These are phyloP conservation scores for Diaporthe sp. DNA, from an alignment of 2,329 filamentous ascomycete genomes.

Conservation along the genomic window DNA sequence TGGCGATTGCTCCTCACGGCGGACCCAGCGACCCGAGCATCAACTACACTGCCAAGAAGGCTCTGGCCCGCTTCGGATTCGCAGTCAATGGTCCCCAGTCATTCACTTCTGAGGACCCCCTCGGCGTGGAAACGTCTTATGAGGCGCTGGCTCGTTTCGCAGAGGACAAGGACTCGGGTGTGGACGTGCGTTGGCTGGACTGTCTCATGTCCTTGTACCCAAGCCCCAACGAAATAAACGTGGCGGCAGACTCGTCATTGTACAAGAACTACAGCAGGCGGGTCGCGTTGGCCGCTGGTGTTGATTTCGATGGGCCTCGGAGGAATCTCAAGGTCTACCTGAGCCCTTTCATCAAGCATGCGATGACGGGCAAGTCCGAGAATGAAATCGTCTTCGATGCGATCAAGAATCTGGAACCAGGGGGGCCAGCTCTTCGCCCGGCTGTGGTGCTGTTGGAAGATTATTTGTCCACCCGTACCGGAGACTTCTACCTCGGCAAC, in stretches of 20 bases:
- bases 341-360: slow-evolving; percentile 10
- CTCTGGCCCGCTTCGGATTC: not conserved
- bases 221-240: not conserved
- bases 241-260: not conserved
- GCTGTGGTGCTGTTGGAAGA: not conserved
- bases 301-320: not conserved
- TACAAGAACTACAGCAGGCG: slow-evolving; percentile 18
- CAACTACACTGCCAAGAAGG: not conserved
- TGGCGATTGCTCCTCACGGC: slow-evolving; percentile 1
- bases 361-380: not conserved
- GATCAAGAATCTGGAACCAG: not conserved
- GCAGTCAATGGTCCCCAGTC: not conserved
- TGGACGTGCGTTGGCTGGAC: not conserved
- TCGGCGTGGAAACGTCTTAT: not conserved
- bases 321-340: not conserved
- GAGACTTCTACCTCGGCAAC: not conserved
- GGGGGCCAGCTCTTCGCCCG: not conserved
- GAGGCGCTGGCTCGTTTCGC: not conserved
- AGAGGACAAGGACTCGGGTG: not conserved
- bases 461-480: not conserved
- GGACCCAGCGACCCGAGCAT: not conserved
- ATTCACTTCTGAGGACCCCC: not conserved
- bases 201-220: not conserved
- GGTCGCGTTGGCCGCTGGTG: not conserved
- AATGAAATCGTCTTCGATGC: not conserved